These are phyloP conservation scores for Diddensiella caesifluorescens DNA, from an alignment of 805 yeast species.

Conservation along the genomic window DNA sequence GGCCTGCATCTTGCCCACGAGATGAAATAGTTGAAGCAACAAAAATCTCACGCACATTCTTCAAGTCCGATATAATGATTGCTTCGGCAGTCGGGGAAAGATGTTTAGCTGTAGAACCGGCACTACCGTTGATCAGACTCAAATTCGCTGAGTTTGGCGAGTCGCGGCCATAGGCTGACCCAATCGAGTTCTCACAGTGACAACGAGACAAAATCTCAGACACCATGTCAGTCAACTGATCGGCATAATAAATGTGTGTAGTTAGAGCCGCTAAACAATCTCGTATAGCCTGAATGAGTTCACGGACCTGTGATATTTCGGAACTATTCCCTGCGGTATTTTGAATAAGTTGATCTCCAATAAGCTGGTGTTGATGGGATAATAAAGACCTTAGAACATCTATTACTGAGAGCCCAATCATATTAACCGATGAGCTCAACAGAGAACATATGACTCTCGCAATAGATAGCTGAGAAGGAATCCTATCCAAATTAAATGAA, in stretches of 20 bases:
- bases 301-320: constrained; percentile 11
- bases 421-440: constrained; percentile 70
- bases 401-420: constrained; percentile 81
- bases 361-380: constrained; percentile 26
- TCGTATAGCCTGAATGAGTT: constrained; percentile 43
- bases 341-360: constrained; percentile 11
- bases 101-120: not conserved
- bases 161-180: not conserved
- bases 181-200: constrained; percentile 6
- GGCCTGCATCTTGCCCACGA: constrained; percentile 3
- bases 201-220: constrained; percentile 47
- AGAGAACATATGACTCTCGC: constrained; percentile 46
- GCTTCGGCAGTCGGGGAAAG: not conserved
- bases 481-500: constrained; percentile 15
- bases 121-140: not conserved
- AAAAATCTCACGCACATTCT: constrained; percentile 23
- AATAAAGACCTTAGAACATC: constrained; percentile 57
- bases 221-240: constrained; percentile 79
- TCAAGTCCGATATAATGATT: constrained; percentile 22
- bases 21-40: constrained; percentile 7
- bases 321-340: constrained; percentile 12
- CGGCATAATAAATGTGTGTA: constrained; percentile 75
- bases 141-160: not conserved
- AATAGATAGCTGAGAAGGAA: constrained; percentile 34
- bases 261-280: constrained; percentile 64